Evolutionary conservation across 306 rosid species (phyloP), one percentile per base, ranked within the genome.

Genomic region (Gastrolobium bilobum): DNA sequence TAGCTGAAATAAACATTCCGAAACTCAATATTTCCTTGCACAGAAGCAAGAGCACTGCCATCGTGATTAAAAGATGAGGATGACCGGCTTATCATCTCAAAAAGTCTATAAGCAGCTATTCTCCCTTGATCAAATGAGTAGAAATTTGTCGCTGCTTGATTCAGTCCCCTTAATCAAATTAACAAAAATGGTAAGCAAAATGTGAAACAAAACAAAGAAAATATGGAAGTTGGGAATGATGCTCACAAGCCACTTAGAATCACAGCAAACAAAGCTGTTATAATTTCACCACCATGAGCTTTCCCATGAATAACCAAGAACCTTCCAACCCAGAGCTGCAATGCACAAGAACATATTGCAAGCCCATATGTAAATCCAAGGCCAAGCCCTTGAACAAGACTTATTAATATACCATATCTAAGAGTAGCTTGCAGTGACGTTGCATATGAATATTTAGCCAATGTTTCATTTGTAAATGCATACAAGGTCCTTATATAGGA

Each of bases 361-460:
- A 96, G 98, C 75, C 99, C 99, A 85, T 96, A 96, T 0, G 99
- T 96, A 87, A 96, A 96, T 81, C 99, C 99, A 82, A 96, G 98
- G 40, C 99, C 99, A 84, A 96, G 99, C 74, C 98, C 99, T 91
- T 96, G 99, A 79, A 93, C 99, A 67, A 96, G 96, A 85, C 99
- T 96, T 73, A 96, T 96, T 81, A 96, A 86, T 87, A 96, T 96
- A 56, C 99, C 99, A 89, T 96, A 96, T 87, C 98, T 88, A 59
- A 96, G 89, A 81, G 99, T 96, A 81, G 99, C 99, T 91, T 93
- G 99, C 47, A 96, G 90, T 13, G 99, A 96, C 9, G 99, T 91
- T 57, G 99, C 99, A 82, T 96, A 96, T 31, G 99, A 96, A 87
- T 96, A 96, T 83, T 96, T 96, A 69, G 99, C 97, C 84, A 96